A percentile compares a stretch with the other conserved stretches of the same genome.
phyloP scores from a whole-genome alignment of 1,139 yeast genomes.

The Candida sojae region DNA sequence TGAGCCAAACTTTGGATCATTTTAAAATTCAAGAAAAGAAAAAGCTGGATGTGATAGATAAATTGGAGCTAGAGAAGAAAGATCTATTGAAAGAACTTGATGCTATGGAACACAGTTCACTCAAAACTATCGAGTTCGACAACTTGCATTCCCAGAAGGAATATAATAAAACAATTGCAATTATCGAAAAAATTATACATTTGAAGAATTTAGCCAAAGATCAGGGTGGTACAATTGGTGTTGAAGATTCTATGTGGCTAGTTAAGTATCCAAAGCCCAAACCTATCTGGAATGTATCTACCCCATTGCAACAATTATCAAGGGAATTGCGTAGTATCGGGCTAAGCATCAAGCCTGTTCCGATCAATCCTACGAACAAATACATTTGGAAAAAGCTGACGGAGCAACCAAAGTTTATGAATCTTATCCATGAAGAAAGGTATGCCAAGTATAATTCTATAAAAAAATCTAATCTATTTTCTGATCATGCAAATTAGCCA shows the following conservation, averaged over 20 bases:
- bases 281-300: conserved; percentile 4
- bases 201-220: conserved; percentile 27
- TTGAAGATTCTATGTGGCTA: conserved; percentile 22
- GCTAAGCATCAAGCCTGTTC: conserved; percentile 12
- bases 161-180: conserved; percentile 27
- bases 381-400: conserved; percentile 10
- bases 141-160: conserved; percentile 34
- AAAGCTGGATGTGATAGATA: conserved; percentile 10
- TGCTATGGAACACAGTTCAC: conserved; percentile 13
- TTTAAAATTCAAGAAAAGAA: conserved; percentile 18
- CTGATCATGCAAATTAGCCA: conserved; percentile 1
- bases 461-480: conserved; percentile 1
- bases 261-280: neutral
- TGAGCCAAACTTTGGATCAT: conserved; percentile 23
- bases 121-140: conserved; percentile 12
- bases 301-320: conserved; percentile 14
- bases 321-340: conserved; percentile 19
- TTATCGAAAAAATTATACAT: conserved; percentile 39
- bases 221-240: neutral
- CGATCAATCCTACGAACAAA: conserved; percentile 6
- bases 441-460: conserved; percentile 9
- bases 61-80: conserved; percentile 19
- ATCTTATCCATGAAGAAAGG: conserved; percentile 17
- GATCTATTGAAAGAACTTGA: conserved; percentile 21
- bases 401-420: conserved; percentile 21